phyloP scores from a whole-genome alignment of 2,329 filamentous ascomycete species.

The Cercospora nicotianae region DNA sequence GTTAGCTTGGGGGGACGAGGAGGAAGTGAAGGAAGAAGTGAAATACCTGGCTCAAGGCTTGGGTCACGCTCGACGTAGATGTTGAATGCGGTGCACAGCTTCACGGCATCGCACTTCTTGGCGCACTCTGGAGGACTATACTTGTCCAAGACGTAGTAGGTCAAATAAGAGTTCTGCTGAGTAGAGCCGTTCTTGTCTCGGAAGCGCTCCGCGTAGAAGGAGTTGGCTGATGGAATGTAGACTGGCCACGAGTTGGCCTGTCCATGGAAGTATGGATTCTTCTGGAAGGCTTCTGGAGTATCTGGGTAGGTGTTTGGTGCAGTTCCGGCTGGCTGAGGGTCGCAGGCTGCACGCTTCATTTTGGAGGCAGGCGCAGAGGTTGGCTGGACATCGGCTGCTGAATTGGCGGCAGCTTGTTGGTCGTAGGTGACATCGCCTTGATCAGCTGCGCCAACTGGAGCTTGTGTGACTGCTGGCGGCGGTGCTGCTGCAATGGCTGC shows the following conservation, averaged over 20 bases:
- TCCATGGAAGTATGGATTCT: conserved; percentile 23
- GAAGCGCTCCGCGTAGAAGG: conserved; percentile 30
- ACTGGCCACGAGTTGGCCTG: conserved; percentile 24
- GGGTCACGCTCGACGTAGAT: conserved; percentile 33
- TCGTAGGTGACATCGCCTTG: conserved; percentile 23
- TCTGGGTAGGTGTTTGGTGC: conserved; percentile 35
- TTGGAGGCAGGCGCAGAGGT: conserved; percentile 22
- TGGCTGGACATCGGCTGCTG: conserved; percentile 23
- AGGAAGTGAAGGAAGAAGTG: not conserved
- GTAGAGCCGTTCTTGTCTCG: conserved; percentile 29
- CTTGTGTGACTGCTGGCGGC: conserved; percentile 21
- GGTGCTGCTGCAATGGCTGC: conserved; percentile 28
- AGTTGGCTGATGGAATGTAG: conserved; percentile 17
- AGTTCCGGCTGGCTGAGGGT: conserved; percentile 40
- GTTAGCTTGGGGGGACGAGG: conserved; percentile 1
- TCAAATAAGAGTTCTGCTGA: conserved; percentile 31
- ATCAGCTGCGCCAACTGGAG: conserved; percentile 25
- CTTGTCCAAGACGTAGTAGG: conserved; percentile 27
- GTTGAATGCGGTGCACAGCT: conserved; percentile 31
- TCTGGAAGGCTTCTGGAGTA: conserved; percentile 33
- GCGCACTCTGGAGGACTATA: conserved; percentile 30
- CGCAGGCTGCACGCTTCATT: conserved; percentile 37
- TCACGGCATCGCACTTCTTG: conserved; percentile 27
- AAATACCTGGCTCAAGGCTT: conserved; percentile 22
- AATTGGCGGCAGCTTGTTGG: conserved; percentile 23